Base-by-base conservation (phyloP, 768 basidiomycete species). In the Lactarius evosmus region DNA sequence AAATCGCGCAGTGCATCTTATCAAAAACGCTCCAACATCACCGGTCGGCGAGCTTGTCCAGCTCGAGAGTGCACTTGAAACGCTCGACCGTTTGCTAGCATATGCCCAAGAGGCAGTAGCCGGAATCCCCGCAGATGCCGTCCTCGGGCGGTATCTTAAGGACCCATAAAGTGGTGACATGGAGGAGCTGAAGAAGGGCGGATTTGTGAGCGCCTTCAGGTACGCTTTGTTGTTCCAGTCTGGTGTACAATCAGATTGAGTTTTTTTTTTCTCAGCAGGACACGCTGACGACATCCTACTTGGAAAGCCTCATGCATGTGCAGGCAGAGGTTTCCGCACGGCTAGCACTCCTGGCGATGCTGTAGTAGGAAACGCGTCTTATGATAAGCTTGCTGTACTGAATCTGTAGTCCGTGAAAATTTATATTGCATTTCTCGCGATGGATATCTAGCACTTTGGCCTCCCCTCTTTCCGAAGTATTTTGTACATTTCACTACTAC, bases 251-350 rank as follows among this genome's bases (percentile, higher is more conserved):
- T 27, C 34, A 46, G 46, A 67, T 17, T 69, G 69, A 53, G 69
- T 69, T n/a, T n/a, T n/a, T 32, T n/a, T 27, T 1, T 7, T 49
- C 19, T 66, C 9, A 33, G 40, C 77, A 94, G 86, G 95, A 98
- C 72, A 92, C 88, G 27, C 80, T 98, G 67, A 96, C 95, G 89
- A 85, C 98, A 61, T 90, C 92, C 60, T 98, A 98, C 77, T 81
- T 98, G 69, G 91, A 93, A 30, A 96, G 93, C 74, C 83, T 98
- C 70, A 88, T 96, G 63, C 86, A 93, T 70, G 87, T 92, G 61
- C 95, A 98, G 78, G 90, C 92, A 53, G 95, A 98, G 75, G 85
- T 97, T 36, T 92, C 93, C 2, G 84, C 91, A 34, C 84, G 95
- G 71, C 78, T 98, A 75, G 89, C 91, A 54, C 81, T 98, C 66